These are phyloP conservation scores for Lizonia empirigonia DNA, from an alignment of 2,329 filamentous ascomycete genomes.

Conservation along the genomic window DNA sequence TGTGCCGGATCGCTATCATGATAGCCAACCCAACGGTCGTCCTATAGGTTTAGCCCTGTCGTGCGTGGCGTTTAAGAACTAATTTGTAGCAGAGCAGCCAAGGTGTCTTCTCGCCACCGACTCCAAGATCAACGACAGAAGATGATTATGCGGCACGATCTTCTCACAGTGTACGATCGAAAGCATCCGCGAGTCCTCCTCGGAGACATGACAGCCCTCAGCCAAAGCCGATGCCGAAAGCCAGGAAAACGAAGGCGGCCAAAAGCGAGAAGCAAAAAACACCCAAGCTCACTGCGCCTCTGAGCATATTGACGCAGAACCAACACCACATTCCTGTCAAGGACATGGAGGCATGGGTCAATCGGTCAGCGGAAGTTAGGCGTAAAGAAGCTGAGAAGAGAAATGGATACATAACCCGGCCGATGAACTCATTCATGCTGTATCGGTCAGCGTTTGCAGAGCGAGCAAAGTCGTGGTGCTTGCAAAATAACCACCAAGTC, in stretches of 20 bases:
- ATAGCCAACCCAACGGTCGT: conserved; percentile 33
- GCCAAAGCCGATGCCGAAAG: conserved; percentile 41
- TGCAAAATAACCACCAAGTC: conserved; percentile 90
- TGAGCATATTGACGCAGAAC: conserved; percentile 73
- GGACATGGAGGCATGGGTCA: conserved; percentile 82
- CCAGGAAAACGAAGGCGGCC: conserved; percentile 53
- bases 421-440: conserved; percentile 98
- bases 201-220: conserved; percentile 29
- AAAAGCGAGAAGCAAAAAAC: conserved; percentile 55
- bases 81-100: conserved; percentile 33
- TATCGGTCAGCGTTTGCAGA: conserved; percentile 94
- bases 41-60: conserved; percentile 26
- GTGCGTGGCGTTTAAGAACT: conserved; percentile 15
- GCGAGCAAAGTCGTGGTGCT: conserved; percentile 78
- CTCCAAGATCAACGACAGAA: conserved; percentile 51
- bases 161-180: conserved; percentile 44
- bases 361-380: conserved; percentile 70
- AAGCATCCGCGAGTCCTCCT: conserved; percentile 35
- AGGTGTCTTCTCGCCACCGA: conserved; percentile 48
- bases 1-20: conserved; percentile 35
- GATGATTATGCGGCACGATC: conserved; percentile 49
- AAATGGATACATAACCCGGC: conserved; percentile 82
- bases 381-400: conserved; percentile 70
- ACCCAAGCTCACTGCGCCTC: conserved; percentile 66
- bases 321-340: conserved; percentile 66